phyloP scores from a whole-genome alignment of 2,329 filamentous ascomycete genomes.

The Alternaria ethzedia region DNA sequence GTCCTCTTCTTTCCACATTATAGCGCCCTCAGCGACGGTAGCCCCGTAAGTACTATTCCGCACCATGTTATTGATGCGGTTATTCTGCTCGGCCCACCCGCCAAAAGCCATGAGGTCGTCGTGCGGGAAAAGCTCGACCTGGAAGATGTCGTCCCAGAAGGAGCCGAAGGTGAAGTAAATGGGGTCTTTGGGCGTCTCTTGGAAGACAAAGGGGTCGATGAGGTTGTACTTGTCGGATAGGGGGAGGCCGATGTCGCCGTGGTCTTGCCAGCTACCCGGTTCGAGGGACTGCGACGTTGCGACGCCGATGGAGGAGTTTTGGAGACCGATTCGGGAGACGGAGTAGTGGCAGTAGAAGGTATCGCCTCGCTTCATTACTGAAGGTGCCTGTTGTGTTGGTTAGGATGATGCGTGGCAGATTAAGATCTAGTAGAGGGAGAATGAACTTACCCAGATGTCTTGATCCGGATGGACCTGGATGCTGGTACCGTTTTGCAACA shows the following conservation, averaged over 20 bases:
- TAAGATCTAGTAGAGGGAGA: neutral
- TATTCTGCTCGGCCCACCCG: constrained; percentile 1
- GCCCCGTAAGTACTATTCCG: constrained; percentile 25
- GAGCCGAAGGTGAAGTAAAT: constrained; percentile 67
- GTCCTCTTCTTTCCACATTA: constrained; percentile 56
- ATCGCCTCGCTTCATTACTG: constrained; percentile 61
- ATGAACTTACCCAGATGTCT: constrained; percentile 55
- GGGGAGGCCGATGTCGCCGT: constrained; percentile 56
- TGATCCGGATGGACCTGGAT: constrained; percentile 50
- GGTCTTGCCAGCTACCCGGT: constrained; percentile 65
- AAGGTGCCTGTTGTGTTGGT: constrained; percentile 61
- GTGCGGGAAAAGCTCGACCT: constrained; percentile 55
- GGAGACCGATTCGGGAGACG: constrained; percentile 64
- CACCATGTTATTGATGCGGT: constrained; percentile 22
- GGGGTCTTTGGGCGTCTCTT: constrained; percentile 25
- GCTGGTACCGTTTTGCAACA: constrained; percentile 51
- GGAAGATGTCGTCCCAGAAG: constrained; percentile 71
- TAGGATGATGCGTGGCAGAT: neutral
- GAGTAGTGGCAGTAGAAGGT: constrained; percentile 68
- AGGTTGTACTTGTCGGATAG: constrained; percentile 49
- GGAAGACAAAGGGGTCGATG: constrained; percentile 59
- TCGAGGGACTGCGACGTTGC: constrained; percentile 57
- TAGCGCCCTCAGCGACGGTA: constrained; percentile 57
- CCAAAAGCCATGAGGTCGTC: constrained; percentile 13
- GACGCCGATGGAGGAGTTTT: constrained; percentile 66